phyloP scores from a whole-genome alignment of 805 yeast species.

The Torulaspora maleeae region DNA sequence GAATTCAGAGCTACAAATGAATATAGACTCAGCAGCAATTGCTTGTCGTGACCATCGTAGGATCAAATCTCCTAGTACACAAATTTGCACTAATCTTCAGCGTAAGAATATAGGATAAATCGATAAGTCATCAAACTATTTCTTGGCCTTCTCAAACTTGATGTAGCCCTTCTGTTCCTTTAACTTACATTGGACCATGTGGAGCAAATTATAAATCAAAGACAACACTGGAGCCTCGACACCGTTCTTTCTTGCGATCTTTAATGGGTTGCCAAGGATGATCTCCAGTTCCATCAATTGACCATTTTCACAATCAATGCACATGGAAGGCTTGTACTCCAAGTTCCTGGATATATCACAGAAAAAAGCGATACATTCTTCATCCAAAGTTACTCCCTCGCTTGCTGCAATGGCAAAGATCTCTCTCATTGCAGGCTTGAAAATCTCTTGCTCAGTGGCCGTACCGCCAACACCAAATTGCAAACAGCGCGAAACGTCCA shows the following conservation, averaged over 20 bases:
- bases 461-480: slow-evolving; percentile 39
- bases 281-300: slow-evolving; percentile 67
- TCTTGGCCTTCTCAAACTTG: slow-evolving; percentile 9
- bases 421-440: slow-evolving; percentile 61
- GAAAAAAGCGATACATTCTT: slow-evolving; percentile 43
- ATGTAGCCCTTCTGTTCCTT: slow-evolving; percentile 52
- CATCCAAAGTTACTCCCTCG: slow-evolving; percentile 52
- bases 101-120: too few species aligned
- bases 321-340: slow-evolving; percentile 64
- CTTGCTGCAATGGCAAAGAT: slow-evolving; percentile 55
- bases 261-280: slow-evolving; percentile 62
- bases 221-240: slow-evolving; percentile 56
- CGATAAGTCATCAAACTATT: neutral
- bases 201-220: slow-evolving; percentile 54
- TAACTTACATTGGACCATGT: slow-evolving; percentile 55
- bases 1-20: neutral
- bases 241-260: slow-evolving; percentile 42
- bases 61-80: neutral
- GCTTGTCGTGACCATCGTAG: neutral
- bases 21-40: neutral
- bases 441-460: slow-evolving; percentile 31
- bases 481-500: slow-evolving; percentile 51
- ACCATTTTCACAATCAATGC: slow-evolving; percentile 55
- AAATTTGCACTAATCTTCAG: too few species aligned
- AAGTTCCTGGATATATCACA: slow-evolving; percentile 49